These are phyloP conservation scores for Brettanomyces custersianus DNA, from an alignment of 805 yeast genomes.

Conservation along the genomic window DNA sequence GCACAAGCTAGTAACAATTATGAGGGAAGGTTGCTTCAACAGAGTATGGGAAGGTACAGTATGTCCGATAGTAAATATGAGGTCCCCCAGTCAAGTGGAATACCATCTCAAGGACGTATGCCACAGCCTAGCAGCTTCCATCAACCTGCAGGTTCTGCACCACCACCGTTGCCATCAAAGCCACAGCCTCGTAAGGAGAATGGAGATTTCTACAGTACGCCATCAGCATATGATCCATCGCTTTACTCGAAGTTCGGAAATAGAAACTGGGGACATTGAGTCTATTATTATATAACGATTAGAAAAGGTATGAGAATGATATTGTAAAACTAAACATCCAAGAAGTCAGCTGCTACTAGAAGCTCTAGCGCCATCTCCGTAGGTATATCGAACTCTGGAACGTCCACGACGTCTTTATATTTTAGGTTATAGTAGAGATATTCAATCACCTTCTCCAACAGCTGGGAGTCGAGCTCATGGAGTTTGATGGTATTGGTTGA, in stretches of 20 bases:
- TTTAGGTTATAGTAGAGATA: constrained; percentile 70
- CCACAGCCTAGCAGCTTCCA: neutral
- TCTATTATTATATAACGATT: no score
- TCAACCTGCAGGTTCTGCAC: constrained; percentile 1
- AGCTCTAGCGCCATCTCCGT: constrained; percentile 90
- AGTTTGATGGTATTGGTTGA: constrained; percentile 44
- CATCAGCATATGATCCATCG: constrained; percentile 41
- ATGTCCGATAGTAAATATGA: neutral
- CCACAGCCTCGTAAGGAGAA: constrained; percentile 12
- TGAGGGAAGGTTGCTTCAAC: constrained; percentile 3
- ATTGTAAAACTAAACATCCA: constrained; percentile 42
- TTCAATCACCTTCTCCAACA: constrained; percentile 75
- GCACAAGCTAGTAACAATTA: constrained; percentile 1
- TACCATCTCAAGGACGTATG: neutral
- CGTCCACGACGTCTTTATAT: constrained; percentile 52
- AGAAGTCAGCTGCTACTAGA: constrained; percentile 85
- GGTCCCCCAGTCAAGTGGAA: neutral
- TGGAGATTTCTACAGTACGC: constrained; percentile 36
- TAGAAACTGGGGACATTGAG: constrained; percentile 8
- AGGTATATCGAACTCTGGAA: constrained; percentile 85
- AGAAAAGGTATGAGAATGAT: neutral
- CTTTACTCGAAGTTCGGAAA: constrained; percentile 30
- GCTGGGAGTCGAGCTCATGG: constrained; percentile 58
- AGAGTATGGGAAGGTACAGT: constrained; percentile 1
- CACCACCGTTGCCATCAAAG: constrained; percentile 22